These are phyloP conservation scores for Cadophora malorum DNA, from an alignment of 2,329 filamentous ascomycete species.

Conservation along the genomic window DNA sequence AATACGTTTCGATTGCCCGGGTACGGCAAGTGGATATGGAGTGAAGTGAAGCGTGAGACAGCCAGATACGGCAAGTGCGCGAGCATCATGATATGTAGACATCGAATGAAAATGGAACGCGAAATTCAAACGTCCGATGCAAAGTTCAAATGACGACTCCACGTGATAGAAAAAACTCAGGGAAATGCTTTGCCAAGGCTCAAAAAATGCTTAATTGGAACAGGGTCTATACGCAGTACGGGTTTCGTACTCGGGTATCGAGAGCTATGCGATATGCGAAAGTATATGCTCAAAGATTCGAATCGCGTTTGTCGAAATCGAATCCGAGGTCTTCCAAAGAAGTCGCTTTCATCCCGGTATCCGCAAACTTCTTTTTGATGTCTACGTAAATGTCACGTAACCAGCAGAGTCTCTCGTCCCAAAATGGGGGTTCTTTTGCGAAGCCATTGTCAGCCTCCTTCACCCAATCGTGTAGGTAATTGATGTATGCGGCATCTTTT, in stretches of 20 bases:
- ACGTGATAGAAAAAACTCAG: background rate
- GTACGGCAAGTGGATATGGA: constrained; percentile 8
- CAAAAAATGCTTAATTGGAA: constrained; percentile 1
- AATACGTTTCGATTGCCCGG: constrained; percentile 14
- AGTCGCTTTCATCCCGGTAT: constrained; percentile 67
- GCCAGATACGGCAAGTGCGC: constrained; percentile 8
- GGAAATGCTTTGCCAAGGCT: background rate
- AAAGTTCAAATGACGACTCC: background rate
- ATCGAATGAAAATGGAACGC: constrained; percentile 15
- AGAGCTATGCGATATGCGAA: background rate
- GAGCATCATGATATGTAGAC: background rate
- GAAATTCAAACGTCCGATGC: background rate
- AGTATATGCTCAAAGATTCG: constrained; percentile 9
- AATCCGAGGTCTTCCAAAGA: constrained; percentile 77
- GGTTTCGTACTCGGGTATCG: background rate
- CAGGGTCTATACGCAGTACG: background rate
- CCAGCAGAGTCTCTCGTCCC: constrained; percentile 77
- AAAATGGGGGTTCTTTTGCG: constrained; percentile 73
- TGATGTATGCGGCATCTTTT: constrained; percentile 73
- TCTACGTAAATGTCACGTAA: constrained; percentile 69
- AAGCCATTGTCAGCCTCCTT: constrained; percentile 52
- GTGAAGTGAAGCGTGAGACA: constrained; percentile 1
- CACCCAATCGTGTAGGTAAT: constrained; percentile 69
- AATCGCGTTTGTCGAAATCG: constrained; percentile 47
- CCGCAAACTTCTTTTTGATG: constrained; percentile 75